These are phyloP conservation scores for Neurospora sp. DNA, from an alignment of 495 filamentous ascomycete genomes.

Conservation along the genomic window DNA sequence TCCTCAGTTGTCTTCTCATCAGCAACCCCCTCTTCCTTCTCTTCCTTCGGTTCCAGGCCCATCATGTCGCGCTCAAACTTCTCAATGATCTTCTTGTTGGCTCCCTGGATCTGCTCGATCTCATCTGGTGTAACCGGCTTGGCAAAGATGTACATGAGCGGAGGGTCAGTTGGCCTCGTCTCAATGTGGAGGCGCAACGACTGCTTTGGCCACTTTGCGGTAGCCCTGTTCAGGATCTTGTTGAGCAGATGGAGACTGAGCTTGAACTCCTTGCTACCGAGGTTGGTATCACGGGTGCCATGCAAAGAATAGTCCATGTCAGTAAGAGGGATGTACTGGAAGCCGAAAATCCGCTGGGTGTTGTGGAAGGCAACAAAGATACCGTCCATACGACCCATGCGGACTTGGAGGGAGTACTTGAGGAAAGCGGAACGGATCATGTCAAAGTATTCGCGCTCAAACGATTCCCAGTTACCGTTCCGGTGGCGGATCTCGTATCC, in stretches of 20 bases:
- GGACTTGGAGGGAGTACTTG: slow-evolving; percentile 92
- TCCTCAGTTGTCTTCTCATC: slow-evolving; percentile 2
- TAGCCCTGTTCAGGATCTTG: slow-evolving; percentile 62
- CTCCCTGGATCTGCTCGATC: slow-evolving; percentile 63
- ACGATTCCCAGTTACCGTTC: slow-evolving; percentile 75
- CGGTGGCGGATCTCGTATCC: slow-evolving; percentile 78
- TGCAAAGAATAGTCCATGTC: slow-evolving; percentile 88
- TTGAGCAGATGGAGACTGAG: slow-evolving; percentile 70
- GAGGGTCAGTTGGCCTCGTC: slow-evolving; percentile 46
- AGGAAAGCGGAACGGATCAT: slow-evolving; percentile 93
- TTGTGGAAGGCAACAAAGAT: slow-evolving; percentile 99
- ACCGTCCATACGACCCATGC: slow-evolving; percentile 96
- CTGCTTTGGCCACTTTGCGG: slow-evolving; percentile 56
- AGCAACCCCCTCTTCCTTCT: slow-evolving; percentile 12
- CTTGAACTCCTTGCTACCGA: slow-evolving; percentile 86
- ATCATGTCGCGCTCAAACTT: slow-evolving; percentile 57
- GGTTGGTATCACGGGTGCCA: slow-evolving; percentile 47
- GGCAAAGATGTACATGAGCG: slow-evolving; percentile 82
- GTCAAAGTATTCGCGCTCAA: slow-evolving; percentile 90
- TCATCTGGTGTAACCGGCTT: slow-evolving; percentile 68
- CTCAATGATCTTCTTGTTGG: slow-evolving; percentile 48
- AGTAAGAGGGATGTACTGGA: slow-evolving; percentile 77
- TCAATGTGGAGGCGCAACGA: slow-evolving; percentile 85
- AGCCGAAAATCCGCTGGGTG: slow-evolving; percentile 88
- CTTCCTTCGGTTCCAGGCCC: slow-evolving; percentile 28